A percentile compares a stretch with the other conserved stretches of the same genome.
Conservation (phyloP, 805 yeast genomes). For the Sugiyamaella boreocaroliniensis region DNA sequence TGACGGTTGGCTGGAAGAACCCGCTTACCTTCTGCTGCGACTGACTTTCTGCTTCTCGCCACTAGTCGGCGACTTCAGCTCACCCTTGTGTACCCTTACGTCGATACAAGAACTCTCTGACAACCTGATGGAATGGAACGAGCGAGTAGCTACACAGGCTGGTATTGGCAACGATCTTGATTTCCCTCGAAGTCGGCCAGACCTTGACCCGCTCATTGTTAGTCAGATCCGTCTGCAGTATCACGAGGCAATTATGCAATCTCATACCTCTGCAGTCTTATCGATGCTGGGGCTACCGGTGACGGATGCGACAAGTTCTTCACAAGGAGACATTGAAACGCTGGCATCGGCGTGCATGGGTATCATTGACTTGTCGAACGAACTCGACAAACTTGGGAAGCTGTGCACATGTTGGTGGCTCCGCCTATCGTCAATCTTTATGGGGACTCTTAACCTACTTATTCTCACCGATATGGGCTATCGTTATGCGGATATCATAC, state of each 20-base stretch:
- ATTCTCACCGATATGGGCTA: constrained; percentile 41
- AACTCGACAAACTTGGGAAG: constrained; percentile 15
- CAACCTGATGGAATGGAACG: constrained; percentile 18
- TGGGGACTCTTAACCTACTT: constrained; percentile 31
- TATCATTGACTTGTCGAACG: constrained; percentile 5
- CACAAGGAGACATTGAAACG: constrained; percentile 2
- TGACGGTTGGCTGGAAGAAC: constrained; percentile 45
- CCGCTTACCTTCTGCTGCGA: constrained; percentile 20
- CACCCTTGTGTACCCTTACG: constrained; percentile 9
- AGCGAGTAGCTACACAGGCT: constrained; percentile 13
- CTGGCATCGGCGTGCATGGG: constrained; percentile 7
- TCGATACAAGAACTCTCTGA: constrained; percentile 1
- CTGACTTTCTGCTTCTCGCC: constrained; percentile 14
- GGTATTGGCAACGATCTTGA: constrained; percentile 25
- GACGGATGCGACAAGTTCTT: constrained; percentile 1
- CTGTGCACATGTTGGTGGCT: constrained; percentile 40
- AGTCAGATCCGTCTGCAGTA: constrained; percentile 19
- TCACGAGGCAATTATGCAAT: constrained; percentile 13
- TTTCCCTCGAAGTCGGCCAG: constrained; percentile 16
- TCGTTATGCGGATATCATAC: constrained; percentile 10
- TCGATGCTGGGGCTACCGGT: constrained; percentile 11
- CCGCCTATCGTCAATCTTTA: constrained; percentile 39
- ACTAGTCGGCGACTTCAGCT: constrained; percentile 12
- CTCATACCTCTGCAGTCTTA: constrained; percentile 9
- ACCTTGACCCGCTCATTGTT: constrained; percentile 15